Evolutionary conservation across 78 protist species (phyloP).

Genomic region (Pigoraptor vietnamica): DNA sequence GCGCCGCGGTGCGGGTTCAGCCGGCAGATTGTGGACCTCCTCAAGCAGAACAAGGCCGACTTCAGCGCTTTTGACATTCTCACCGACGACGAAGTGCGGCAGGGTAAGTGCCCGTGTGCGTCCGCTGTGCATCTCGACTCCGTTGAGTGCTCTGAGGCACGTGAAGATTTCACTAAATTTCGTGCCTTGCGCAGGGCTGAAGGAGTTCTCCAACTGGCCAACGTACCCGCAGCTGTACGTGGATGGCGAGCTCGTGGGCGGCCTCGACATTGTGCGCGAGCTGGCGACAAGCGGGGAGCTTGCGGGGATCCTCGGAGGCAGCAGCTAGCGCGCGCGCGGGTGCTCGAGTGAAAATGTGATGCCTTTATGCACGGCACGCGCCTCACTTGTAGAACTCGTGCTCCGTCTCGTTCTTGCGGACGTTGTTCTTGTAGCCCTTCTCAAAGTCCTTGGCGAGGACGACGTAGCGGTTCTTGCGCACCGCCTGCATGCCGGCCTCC

Average conservation of each 20-base stretch:
- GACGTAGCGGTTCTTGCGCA: constrained; percentile 97
- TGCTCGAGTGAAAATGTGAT: no score
- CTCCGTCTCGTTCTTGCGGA: constrained; percentile 21
- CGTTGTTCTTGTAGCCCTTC: constrained; percentile 42
- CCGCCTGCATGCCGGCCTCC: constrained; percentile 99
- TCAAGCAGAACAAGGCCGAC: constrained; percentile 33
- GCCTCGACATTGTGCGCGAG: constrained; percentile 71
- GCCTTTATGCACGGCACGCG: no score
- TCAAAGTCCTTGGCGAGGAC: constrained; percentile 97
- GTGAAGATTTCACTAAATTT: neutral
- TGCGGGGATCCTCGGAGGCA: no score
- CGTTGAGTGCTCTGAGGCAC: no score
- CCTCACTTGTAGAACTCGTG: constrained; percentile 28
- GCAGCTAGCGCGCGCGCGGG: no score
- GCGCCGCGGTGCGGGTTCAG: constrained; percentile 89
- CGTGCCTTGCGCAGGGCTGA: no score
- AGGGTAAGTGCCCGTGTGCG: neutral
- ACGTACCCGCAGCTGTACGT: constrained; percentile 81
- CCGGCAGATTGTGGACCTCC: constrained; percentile 53
- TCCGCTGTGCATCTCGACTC: no score
- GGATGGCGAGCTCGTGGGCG: constrained; percentile 84
- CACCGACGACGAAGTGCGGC: constrained; percentile 49
- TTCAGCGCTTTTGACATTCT: constrained; percentile 71
- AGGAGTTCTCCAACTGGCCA: constrained; percentile 73
- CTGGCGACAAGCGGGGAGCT: neutral